phyloP scores from a whole-genome alignment of 345 rosid genomes.

The Eucalyptus polyanthemos region DNA sequence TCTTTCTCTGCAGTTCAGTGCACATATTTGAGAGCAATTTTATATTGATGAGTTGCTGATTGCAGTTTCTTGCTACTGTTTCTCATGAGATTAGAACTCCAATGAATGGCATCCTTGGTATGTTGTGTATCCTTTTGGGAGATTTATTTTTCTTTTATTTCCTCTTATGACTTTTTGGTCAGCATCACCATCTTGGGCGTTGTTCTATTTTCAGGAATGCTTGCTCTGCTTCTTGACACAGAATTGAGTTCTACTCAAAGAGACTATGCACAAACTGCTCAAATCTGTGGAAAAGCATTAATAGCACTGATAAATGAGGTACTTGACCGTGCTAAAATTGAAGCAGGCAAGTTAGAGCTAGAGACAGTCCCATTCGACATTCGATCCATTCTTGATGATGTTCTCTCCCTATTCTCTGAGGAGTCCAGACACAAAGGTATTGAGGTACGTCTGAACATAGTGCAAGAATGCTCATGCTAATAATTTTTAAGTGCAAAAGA shows the following conservation, averaged over 20 bases:
- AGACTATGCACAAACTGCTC: conserved; percentile 96
- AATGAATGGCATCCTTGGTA: conserved; percentile 98
- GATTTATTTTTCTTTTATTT: background rate
- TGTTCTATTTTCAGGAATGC: conserved; percentile 56
- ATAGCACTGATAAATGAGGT: conserved; percentile 88
- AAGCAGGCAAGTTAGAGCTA: conserved; percentile 87
- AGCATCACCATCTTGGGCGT: background rate
- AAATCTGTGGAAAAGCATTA: conserved; percentile 91
- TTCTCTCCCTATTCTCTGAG: conserved; percentile 91
- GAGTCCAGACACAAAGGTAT: conserved; percentile 81
- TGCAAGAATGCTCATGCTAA: background rate
- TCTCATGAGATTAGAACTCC: conserved; percentile 99
- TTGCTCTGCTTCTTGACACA: conserved; percentile 84
- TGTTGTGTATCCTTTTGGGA: background rate
- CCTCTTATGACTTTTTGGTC: background rate
- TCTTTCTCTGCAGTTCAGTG: background rate
- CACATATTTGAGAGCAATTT: background rate
- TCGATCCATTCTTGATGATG: conserved; percentile 88
- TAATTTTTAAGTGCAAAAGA: background rate
- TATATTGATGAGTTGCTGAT: background rate
- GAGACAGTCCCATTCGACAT: conserved; percentile 76
- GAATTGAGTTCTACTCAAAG: conserved; percentile 84
- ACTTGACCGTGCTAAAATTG: conserved; percentile 97
- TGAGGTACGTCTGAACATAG: conserved; percentile 39
- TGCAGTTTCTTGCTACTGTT: conserved; percentile 93